Percentiles rank a stretch among this genome's conserved stretches.
These are phyloP conservation scores for Cladosporium halotolerans DNA, from an alignment of 2,329 filamentous ascomycete genomes.

Conservation along the genomic window DNA sequence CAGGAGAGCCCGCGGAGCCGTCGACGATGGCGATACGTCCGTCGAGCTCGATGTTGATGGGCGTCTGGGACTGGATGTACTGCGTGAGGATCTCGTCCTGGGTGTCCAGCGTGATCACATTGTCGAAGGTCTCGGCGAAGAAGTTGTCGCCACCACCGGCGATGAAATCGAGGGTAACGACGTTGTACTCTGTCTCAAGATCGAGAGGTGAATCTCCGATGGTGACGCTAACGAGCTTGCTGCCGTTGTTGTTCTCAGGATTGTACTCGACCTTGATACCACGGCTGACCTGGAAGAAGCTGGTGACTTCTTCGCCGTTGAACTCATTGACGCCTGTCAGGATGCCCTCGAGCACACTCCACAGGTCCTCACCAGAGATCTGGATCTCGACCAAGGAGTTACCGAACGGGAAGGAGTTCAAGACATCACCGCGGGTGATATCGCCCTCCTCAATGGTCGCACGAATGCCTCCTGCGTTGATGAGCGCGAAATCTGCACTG, in stretches of 20 bases:
- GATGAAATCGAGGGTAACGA: constrained; percentile 59
- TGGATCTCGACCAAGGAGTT: constrained; percentile 57
- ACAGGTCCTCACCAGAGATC: constrained; percentile 49
- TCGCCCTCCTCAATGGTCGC: constrained; percentile 56
- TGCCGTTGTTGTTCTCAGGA: constrained; percentile 44
- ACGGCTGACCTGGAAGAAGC: constrained; percentile 55
- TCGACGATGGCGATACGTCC: constrained; percentile 37
- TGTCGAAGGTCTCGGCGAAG: constrained; percentile 33
- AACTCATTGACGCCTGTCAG: constrained; percentile 50
- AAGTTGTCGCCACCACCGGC: constrained; percentile 60
- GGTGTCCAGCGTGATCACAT: constrained; percentile 46
- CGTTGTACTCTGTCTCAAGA: constrained; percentile 44
- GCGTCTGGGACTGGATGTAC: constrained; percentile 46
- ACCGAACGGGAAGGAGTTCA: constrained; percentile 60
- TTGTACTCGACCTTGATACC: constrained; percentile 55
- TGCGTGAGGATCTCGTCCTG: constrained; percentile 49
- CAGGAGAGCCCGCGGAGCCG: constrained; percentile 10
- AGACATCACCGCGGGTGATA: constrained; percentile 57
- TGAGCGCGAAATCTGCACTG: constrained; percentile 50
- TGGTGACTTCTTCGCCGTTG: constrained; percentile 49
- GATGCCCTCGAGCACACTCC: constrained; percentile 54
- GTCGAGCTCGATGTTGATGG: constrained; percentile 47
- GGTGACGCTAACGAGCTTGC: constrained; percentile 48
- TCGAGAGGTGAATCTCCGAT: constrained; percentile 47
- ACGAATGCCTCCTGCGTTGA: constrained; percentile 60